Base-by-base conservation (phyloP, 106 monocot species). In the Chionographis japonica region DNA sequence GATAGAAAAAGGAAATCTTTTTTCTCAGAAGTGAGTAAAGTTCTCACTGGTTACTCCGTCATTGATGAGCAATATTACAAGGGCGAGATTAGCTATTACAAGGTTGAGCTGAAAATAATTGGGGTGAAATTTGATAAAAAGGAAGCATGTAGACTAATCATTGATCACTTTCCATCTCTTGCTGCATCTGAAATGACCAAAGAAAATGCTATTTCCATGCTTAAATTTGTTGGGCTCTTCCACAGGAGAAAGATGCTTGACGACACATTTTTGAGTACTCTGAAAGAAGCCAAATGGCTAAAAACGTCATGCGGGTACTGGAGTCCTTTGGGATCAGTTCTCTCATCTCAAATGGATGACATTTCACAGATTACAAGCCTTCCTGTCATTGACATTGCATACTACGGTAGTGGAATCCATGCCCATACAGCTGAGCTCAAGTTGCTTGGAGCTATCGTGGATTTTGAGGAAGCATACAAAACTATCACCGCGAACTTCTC, bases 111-210 rank as follows among this genome's bases (percentile, higher is more conserved):
- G 57, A 67, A 20, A 40, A 6, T 17, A 50, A 77, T 86, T 56
- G 82, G 86, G 38, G 86, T 86, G 4, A 72, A 72, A 40, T 79
- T 72, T 58, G 82, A 82, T 50, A 82, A 75, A 20, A 36, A 53
- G 38, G 75, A 82, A 41, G 82, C 79, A 60, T 82, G 68, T 12
- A 36, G 42, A 13, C 71, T 75, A 38, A 71, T 82, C 12, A 78
- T 75, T 4, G 18, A 57, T 4, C 69, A 77, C 59, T 65, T 84
- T 18, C 77, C 77, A 77, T 60, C 80, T 36, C 19, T 72, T 6
- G 68, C 73, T 50, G 27, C 50, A 51, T 36, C 18, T 68, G 27
- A 27, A 27, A 27, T 27, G 80, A 4, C 77, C 83, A 6, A 73
- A 74, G 42, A 15, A n/a, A 75, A 84, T 80, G 84, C 80, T 14